Evolutionary conservation across 192 early-diverging fungal species (phyloP), one percentile per base, ranked within the genome.

Genomic region (Coemansia reversa): DNA sequence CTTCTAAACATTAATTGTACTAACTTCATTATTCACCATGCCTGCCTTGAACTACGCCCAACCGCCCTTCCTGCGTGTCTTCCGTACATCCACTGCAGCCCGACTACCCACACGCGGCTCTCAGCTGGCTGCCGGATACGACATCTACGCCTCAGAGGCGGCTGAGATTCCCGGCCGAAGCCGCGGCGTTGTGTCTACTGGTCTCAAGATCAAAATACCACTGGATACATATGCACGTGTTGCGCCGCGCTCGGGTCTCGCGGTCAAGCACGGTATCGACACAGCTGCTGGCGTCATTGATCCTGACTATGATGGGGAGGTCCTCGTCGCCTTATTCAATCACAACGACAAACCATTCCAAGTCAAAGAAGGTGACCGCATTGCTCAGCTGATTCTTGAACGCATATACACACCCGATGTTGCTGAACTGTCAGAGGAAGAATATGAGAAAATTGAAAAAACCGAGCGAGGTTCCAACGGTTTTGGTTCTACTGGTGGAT

Each of bases 341-440:
- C 92, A 94, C 79, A 82, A 85, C 51, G 85, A 91, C 51, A 72
- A 78, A 0, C 88, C 92, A 20, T 79, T 83, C 83, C 30, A 66
- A 81, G 87, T 99, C 57, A 86, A 88, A 45, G 74, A 85, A 48
- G 97, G 97, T 16, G 96, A 99, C 72, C 87, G 97, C 25, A 87
- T 99, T 73, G 97, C 97, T 12, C 97, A 99, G 80, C 74, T 99
- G 55, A 87, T 99, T 30, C 76, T 99, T 9, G 97, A 97, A 73
- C 76, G 84, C 51, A 93, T 96, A 28, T 86, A 69, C 45, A 92
- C 89, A 2, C 91, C 94, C 5, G 86, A 89, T 8, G 85, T 97
- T 1, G 76, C 86, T 8, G 90, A 94, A 67, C 88, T 95, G 0
- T 25, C 59, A 0, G 48, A 51, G 1, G 65, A 87, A 58, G 75